Base-by-base conservation (phyloP, 2,329 filamentous ascomycete species). In the Colletotrichum acutatum region DNA sequence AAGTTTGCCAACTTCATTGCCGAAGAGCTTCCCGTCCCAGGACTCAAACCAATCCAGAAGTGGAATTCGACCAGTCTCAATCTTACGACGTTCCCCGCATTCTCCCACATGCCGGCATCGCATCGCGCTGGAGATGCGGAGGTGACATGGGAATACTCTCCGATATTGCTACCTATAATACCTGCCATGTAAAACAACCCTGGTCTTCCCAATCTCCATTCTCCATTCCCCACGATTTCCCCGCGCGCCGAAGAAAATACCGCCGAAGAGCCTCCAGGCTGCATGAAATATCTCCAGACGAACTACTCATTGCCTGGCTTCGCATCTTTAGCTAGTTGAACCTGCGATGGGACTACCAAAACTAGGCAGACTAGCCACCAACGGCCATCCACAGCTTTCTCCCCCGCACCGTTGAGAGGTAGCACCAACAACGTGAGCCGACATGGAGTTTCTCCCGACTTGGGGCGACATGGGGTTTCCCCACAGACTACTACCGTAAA, bases 81-180 rank as follows among this genome's bases (percentile, higher is more conserved):
- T 67, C 32, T 32, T 56, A 54, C 46, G 16, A 61, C 19, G 30
- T 61, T 71, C 63, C 68, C 68, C 68, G 63, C 68, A 67, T 28
- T 34, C 32, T 56, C 63, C 56, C 63, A 68, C 69, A 42, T 58
- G n/a, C 49, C 49, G 56, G 58, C 28, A 68, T 24, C 52, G 12
- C 49, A 14, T 28, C 52, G 30, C 28, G 28, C 52, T 26, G 46
- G 26, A 26, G 56, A 65, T 53, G 64, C 14, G 14, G 42, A 57
- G 26, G 32, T 46, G 56, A 34, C 46, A 37, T 56, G 46, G 46
- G 26, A 56, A 26, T 24, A 46, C 46, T 54, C 14, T 26, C 58
- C 37, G 58, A 12, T 37, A 30, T 1, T n/a, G 34, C 68, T 56
- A 4, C 26, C 57, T 56, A 14, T 3, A 8, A 37, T 32, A 52